Percentiles rank a stretch among this genome's conserved stretches.
These are phyloP conservation scores for Meyerozyma athensensis DNA, from an alignment of 1,139 yeast species.

Conservation along the genomic window DNA sequence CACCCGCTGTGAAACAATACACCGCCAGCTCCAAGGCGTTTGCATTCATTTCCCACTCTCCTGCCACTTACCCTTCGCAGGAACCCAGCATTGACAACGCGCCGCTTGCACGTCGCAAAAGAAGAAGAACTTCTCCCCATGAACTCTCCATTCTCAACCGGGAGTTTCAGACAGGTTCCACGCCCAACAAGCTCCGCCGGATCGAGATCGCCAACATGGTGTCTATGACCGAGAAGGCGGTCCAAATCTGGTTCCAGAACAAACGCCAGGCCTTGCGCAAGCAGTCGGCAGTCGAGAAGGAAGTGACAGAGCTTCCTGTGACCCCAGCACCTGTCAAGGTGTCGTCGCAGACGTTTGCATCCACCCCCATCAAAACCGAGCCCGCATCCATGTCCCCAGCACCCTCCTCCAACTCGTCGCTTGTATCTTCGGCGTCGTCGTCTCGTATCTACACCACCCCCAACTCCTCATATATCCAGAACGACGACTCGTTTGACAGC, in stretches of 20 bases:
- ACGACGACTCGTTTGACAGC: conserved; percentile 18
- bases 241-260: conserved; percentile 97
- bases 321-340: conserved; percentile 19
- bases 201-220: conserved; percentile 72
- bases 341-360: conserved; percentile 10
- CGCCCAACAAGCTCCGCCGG: conserved; percentile 77
- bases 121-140: conserved; percentile 90
- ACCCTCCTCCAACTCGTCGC: conserved; percentile 8
- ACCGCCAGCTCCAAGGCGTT: conserved; percentile 40
- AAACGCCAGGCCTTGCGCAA: conserved; percentile 80
- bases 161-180: conserved; percentile 71
- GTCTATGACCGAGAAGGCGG: conserved; percentile 93
- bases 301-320: conserved; percentile 42
- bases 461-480: conserved; percentile 14
- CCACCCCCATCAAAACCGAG: conserved; percentile 27
- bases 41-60: conserved; percentile 91
- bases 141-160: conserved; percentile 76
- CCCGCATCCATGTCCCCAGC: conserved; percentile 7
- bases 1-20: no score
- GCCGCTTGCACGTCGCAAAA: conserved; percentile 83
- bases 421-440: conserved; percentile 10
- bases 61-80: conserved; percentile 75
- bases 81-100: conserved; percentile 88
- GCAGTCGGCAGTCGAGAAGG: conserved; percentile 36
- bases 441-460: conserved; percentile 16